Base-by-base conservation (phyloP, 116 monocot genomes). In the Zostera marina region DNA sequence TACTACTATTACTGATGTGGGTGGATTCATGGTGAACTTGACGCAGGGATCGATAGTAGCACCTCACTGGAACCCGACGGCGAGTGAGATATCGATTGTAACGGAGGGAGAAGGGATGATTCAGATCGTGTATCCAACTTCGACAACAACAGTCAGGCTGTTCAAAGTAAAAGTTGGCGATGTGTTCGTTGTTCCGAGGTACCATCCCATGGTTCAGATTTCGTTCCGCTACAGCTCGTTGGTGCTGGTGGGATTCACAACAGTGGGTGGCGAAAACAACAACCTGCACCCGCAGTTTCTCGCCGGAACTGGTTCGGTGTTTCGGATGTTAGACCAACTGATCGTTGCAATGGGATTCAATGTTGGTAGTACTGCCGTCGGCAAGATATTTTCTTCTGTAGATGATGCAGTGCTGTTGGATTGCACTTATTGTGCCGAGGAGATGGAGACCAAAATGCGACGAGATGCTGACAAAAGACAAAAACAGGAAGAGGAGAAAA, bases 11-110 rank as follows among this genome's bases (percentile, higher is more conserved):
- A n/a, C 75, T 26, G 47, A 68, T 25, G 63, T 83, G 49, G 83
- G 81, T 21, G 58, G 70, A 8, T 92, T 92, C 68, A 87, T 92
- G 81, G 92, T 92, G 49, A 92, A 87, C 66, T 63, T 87, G 42
- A 87, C 83, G 3, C 72, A 92, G 92, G 78, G 87, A 16, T 73
- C 87, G 3, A 87, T 92, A 80, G 74, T 87, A 75, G 87, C 73
- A 41, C 87, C 92, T 58, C 87, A 87, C 32, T 92, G 92, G 92
- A 87, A 92, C 54, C 92, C 78, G 3, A 76, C 26, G 59, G 83
- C 87, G 0, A 81, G 69, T 0, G 88, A 88, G 83, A 68, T 88
- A 24, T 62, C 77, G 9, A 54, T 88, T 21, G 79, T 78, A 48
- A 52, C 42, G 9, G 57, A 71, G 0, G 88, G 88, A 2, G 63